Evolutionary conservation across 257 asterid genomes (phyloP).

Genomic region (Nicotiana noctiflora): DNA sequence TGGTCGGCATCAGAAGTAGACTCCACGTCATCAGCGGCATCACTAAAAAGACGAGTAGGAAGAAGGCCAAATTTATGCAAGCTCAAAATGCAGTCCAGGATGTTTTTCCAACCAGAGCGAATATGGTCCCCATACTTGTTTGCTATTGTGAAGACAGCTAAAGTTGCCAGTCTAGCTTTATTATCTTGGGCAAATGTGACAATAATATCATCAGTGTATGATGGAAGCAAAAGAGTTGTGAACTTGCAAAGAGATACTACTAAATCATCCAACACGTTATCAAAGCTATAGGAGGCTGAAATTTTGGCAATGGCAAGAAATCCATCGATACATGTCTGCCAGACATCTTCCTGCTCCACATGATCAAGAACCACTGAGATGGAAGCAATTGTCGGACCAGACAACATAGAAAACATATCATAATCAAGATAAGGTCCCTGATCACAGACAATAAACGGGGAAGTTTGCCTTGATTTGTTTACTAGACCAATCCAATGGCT

Average conservation of each 20-base stretch:
- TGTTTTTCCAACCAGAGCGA: slow-evolving; percentile 85
- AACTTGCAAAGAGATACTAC: slow-evolving; percentile 84
- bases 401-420: slow-evolving; percentile 70
- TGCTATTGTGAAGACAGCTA: slow-evolving; percentile 73
- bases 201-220: slow-evolving; percentile 49
- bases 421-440: slow-evolving; percentile 60
- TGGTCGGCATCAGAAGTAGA: slow-evolving; percentile 39
- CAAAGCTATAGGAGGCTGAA: slow-evolving; percentile 55
- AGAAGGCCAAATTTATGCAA: slow-evolving; percentile 81
- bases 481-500: slow-evolving; percentile 89
- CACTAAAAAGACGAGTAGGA: slow-evolving; percentile 77
- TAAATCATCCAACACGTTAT: slow-evolving; percentile 73
- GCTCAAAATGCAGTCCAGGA: slow-evolving; percentile 81
- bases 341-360: slow-evolving; percentile 64
- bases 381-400: slow-evolving; percentile 87
- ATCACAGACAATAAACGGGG: slow-evolving; percentile 57
- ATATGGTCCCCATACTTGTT: slow-evolving; percentile 77
- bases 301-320: slow-evolving; percentile 74
- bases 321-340: slow-evolving; percentile 72
- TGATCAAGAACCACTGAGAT: slow-evolving; percentile 83
- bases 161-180: slow-evolving; percentile 81
- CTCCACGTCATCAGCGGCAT: slow-evolving; percentile 71
- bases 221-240: slow-evolving; percentile 64
- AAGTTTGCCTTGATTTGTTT: slow-evolving; percentile 60
- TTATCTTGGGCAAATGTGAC: slow-evolving; percentile 65